Conservation (phyloP, 306 rosid genomes). For the Leucaena leucocephala region DNA sequence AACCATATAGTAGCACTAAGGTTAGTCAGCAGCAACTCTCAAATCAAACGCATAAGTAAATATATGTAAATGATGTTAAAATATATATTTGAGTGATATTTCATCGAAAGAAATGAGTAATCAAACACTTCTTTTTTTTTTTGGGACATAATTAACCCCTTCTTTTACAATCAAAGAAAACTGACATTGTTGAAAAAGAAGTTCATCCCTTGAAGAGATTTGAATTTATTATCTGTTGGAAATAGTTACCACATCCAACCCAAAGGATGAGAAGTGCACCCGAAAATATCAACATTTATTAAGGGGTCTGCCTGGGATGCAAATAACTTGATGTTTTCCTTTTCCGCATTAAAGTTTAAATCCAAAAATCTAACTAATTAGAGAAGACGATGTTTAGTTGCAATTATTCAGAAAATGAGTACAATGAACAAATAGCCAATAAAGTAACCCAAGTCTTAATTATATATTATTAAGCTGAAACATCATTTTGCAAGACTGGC, state of each 20-base stretch:
- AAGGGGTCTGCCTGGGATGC: not conserved
- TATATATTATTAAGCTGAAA: not conserved
- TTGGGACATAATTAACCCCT: not conserved
- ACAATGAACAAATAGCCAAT: slow-evolving; percentile 15
- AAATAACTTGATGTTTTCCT: not conserved
- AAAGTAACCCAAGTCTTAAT: not conserved
- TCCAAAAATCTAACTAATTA: not conserved
- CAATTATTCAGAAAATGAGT: slow-evolving; percentile 13
- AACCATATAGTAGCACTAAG: slow-evolving; percentile 1
- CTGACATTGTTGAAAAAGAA: not conserved
- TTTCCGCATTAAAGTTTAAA: slow-evolving; percentile 4
- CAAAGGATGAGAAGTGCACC: not conserved
- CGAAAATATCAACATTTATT: not conserved
- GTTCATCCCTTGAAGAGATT: slow-evolving; percentile 5
- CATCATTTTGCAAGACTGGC: not conserved
- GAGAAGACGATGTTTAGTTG: not conserved
- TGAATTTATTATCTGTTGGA: not conserved
- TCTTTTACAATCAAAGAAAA: not conserved
- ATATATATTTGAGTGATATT: not conserved
- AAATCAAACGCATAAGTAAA: slow-evolving; percentile 25
- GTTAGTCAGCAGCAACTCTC: slow-evolving; percentile 24
- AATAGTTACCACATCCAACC: not conserved
- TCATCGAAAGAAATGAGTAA: slow-evolving; percentile 27
- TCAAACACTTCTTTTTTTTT: not conserved
- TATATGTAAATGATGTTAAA: not conserved